phyloP scores from a whole-genome alignment of 169 alveolate genomes.

The Babesia ovis region DNA sequence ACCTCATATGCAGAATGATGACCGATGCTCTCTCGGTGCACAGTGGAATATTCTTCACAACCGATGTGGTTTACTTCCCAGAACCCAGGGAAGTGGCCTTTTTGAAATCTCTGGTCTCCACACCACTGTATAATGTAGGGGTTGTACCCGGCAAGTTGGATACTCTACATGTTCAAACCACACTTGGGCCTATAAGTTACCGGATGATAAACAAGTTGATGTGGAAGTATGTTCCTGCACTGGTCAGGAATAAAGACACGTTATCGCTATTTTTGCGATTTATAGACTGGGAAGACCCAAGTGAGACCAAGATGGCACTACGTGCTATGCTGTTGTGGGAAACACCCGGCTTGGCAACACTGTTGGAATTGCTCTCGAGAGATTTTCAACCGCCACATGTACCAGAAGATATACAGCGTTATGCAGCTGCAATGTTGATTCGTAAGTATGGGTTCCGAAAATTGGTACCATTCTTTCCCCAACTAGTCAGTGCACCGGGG shows the following conservation, averaged over 20 bases:
- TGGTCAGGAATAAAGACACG: conserved; percentile 54
- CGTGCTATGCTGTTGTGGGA: conserved; percentile 53
- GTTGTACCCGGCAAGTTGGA: conserved; percentile 6
- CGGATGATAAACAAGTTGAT: conserved; percentile 53
- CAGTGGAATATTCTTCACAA: conserved; percentile 27
- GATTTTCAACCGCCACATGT: conserved; percentile 36
- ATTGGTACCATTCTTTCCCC: conserved; percentile 23
- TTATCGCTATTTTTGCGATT: conserved; percentile 62
- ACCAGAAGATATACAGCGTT: conserved; percentile 9
- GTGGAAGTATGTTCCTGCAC: conserved; percentile 59
- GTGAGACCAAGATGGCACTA: conserved; percentile 52
- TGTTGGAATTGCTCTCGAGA: conserved; percentile 67
- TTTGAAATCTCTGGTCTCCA: conserved; percentile 19
- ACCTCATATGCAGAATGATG: conserved; percentile 22
- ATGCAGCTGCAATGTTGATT: conserved; percentile 9
- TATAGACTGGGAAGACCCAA: conserved; percentile 52
- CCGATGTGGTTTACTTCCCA: conserved; percentile 18
- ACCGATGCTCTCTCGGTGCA: conserved; percentile 6
- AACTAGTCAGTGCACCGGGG: conserved; percentile 22
- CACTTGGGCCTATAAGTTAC: conserved; percentile 39
- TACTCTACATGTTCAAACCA: conserved; percentile 5
- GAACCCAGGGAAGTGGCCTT: conserved; percentile 43
- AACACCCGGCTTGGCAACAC: conserved; percentile 42
- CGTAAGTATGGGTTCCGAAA: neutral
- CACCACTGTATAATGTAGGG: conserved; percentile 47